These are phyloP conservation scores for Pichia heedii DNA, from an alignment of 805 yeast genomes.

Conservation along the genomic window DNA sequence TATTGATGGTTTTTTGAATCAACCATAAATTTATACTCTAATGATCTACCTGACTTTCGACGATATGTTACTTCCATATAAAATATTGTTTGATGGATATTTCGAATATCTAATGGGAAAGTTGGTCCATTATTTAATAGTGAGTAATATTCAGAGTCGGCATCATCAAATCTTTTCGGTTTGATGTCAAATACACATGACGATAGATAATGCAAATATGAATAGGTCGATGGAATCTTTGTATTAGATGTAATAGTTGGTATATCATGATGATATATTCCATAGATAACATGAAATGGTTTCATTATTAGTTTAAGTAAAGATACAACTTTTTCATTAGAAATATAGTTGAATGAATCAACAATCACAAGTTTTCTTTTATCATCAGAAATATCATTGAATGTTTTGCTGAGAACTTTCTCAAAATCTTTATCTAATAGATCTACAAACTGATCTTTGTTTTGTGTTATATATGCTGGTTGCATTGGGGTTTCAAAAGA, in stretches of 20 bases:
- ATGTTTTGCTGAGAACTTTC: constrained; percentile 4
- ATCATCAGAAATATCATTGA: constrained; percentile 3
- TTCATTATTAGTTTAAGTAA: constrained; percentile 26
- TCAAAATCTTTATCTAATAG: constrained; percentile 24
- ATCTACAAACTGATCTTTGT: constrained; percentile 38
- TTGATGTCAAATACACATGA: constrained; percentile 58
- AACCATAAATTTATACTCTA: constrained; percentile 44
- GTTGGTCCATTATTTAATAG: constrained; percentile 2
- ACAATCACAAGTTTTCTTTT: constrained; percentile 35
- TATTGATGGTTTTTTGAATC: constrained; percentile 38
- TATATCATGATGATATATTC: constrained; percentile 37
- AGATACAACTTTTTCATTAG: constrained; percentile 32
- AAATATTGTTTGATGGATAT: constrained; percentile 23
- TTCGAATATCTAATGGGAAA: constrained; percentile 6
- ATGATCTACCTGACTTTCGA: constrained; percentile 78
- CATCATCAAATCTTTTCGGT: constrained; percentile 29
- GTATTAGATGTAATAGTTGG: constrained; percentile 14
- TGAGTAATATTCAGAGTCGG: constrained; percentile 1
- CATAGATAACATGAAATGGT: constrained; percentile 37
- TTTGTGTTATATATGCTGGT: constrained; percentile 33
- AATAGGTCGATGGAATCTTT: constrained; percentile 15
- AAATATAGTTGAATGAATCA: constrained; percentile 60
- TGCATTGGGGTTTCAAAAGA: constrained; percentile 57
- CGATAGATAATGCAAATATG: constrained; percentile 54
- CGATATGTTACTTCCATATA: constrained; percentile 51